Conservation (phyloP, 2,329 filamentous ascomycete genomes). For the Colletotrichum aenigma region DNA sequence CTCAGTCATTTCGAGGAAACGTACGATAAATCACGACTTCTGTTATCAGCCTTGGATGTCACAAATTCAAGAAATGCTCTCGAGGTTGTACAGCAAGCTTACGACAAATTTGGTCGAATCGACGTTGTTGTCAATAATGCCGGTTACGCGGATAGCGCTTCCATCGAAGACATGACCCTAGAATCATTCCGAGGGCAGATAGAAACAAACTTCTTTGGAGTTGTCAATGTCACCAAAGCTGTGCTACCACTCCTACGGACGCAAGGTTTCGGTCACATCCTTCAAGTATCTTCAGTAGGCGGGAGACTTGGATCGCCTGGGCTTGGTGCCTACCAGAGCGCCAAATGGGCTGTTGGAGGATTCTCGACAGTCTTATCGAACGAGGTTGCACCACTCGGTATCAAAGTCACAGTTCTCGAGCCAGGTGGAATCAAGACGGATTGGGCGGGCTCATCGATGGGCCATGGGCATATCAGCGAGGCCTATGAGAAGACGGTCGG, state of each 20-base stretch:
- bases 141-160: conserved; percentile 58
- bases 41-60: background rate
- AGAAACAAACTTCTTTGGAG: conserved; percentile 64
- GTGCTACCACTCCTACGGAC: conserved; percentile 35
- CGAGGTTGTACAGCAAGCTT: background rate
- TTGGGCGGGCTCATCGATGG: conserved; percentile 36
- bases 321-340: conserved; percentile 38
- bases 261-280: conserved; percentile 35
- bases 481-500: conserved; percentile 41
- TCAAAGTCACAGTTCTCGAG: conserved; percentile 42
- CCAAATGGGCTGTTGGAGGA: conserved; percentile 43
- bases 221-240: conserved; percentile 47
- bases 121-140: conserved; percentile 68
- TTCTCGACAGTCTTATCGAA: conserved; percentile 38
- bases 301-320: conserved; percentile 34
- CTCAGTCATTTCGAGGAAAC: background rate
- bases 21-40: background rate
- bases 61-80: background rate
- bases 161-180: conserved; percentile 56
- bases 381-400: conserved; percentile 38
- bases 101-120: conserved; percentile 53
- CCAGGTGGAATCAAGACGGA: conserved; percentile 46
- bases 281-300: conserved; percentile 42
- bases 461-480: conserved; percentile 29
- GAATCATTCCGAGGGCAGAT: conserved; percentile 56